Base-by-base conservation (phyloP, 805 yeast species). In the baker's yeast (Saccharomyces cerevisiae) region DNA sequence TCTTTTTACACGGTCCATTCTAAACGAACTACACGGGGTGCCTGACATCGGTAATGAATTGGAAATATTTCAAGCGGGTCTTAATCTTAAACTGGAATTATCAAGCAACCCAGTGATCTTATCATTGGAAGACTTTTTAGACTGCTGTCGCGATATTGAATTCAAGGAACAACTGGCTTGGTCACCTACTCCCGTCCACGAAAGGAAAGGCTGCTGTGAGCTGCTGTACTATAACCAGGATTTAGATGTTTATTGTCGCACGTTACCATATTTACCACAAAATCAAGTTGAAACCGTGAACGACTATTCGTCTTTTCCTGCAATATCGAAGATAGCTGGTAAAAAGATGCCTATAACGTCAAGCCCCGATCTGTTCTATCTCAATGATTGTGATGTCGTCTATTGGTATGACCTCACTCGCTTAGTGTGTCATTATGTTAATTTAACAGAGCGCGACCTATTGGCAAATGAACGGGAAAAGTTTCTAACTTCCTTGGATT, bases 191-290 rank as follows among this genome's bases (percentile, higher is more conserved):
- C 43, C 11, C 43, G 11, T 24, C 1, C 10, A 17, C 9, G 43
- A 5, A n/a, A 3, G 17, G 11, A 17, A 17, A 6, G 10, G 10
- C 13, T 77, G 75, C 51, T 85, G 82, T 22, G 78, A 78, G 50
- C 66, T 83, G 11, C 69, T 84, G 6, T 87, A 76, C 68, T 83
- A 80, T 67, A 82, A 84, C 61, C 78, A 81, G 29, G 80, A 80
- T 36, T 69, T 87, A 51, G 79, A 83, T 59, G 72, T 84, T 1
- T 81, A 79, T 59, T 80, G 89, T 58, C 75, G 76, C 41, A 77
- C 79, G 11, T 61, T 84, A 41, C 92, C 94, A 0, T 68, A 80
- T 51, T 65, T 79, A 14, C 22, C 43, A 8, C 24, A 36, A 10
- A 24, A 21, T 17, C 43, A 26, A 26, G 4, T 10, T 11, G 43